phyloP scores from a whole-genome alignment of 768 basidiomycete species.

The Boletellus sp. region DNA sequence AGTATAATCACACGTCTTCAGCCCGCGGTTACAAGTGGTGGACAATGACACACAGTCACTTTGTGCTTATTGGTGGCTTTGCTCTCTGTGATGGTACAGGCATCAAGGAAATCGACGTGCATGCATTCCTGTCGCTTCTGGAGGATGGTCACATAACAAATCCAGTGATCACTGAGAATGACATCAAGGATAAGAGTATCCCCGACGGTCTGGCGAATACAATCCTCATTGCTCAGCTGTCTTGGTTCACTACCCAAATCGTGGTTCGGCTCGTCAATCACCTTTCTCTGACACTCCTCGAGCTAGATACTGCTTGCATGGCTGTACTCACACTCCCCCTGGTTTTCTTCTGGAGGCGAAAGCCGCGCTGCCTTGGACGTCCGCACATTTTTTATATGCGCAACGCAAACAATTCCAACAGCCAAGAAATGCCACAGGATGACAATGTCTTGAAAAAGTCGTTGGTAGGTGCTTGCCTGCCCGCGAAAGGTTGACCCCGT shows the following conservation, averaged over 20 bases:
- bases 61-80: neutral
- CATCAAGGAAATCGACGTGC: neutral
- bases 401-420: neutral
- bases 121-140: neutral
- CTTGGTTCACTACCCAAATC: neutral
- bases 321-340: neutral
- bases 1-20: neutral
- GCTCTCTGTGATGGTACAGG: neutral
- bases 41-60: neutral
- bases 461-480: neutral
- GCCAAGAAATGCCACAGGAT: neutral
- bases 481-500: neutral
- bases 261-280: neutral
- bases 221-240: neutral
- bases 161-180: neutral
- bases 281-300: neutral
- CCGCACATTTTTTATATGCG: neutral
- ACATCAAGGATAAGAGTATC: neutral
- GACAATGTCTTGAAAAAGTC: neutral
- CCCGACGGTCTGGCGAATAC: neutral
- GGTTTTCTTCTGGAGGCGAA: neutral
- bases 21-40: neutral
- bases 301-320: slow-evolving; percentile 1
- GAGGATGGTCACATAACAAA: neutral
- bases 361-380: neutral